Base-by-base conservation (phyloP, 2,329 filamentous ascomycete species). In the Alternaria solani region DNA sequence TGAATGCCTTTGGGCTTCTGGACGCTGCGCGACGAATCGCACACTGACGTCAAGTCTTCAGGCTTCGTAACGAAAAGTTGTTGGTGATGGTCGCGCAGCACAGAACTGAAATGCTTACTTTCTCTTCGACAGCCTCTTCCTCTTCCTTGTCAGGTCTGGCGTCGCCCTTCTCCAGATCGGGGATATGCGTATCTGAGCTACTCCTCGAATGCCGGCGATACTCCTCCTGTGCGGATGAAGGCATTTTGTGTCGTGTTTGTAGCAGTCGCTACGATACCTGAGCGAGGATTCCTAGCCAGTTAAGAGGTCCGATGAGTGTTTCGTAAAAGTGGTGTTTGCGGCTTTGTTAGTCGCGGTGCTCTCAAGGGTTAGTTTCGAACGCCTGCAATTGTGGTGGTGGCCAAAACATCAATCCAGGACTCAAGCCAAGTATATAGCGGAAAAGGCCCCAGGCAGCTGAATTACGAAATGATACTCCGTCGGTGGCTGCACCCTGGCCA, bases 81-180 rank as follows among this genome's bases (percentile, higher is more conserved):
- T 55, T 9, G n/a, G 23, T 3, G 12, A 7, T 36, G 16, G 7
- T 49, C 30, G 5, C 0, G 20, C 34, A 3, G 3, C 18, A 18
- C 44, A 44, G 23, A 6, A n/a, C 14, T 51, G 43, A 14, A 14
- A 23, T 23, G n/a, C 57, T 28, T 64, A 70, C 67, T 47, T 56
- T 48, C 9, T 51, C 59, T 9, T 55, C 36, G 1, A 48, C 9
- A 4, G 2, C 7, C 1, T 53, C 62, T 26, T 62, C 62, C 7
- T 56, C 56, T 25, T 61, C 55, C 9, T 55, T 63, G 18, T 67
- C 58, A 8, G 52, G 57, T 34, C 18, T 52, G 11, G 49, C 42
- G 23, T 63, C 57, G 12, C 65, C 69, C 42, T 69, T 71, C 38
- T 70, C 69, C 5, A 65, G 44, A 18, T 70, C 66, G n/a, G 38